Base-by-base conservation (phyloP, 768 basidiomycete genomes). In the Crucibulum laeve region DNA sequence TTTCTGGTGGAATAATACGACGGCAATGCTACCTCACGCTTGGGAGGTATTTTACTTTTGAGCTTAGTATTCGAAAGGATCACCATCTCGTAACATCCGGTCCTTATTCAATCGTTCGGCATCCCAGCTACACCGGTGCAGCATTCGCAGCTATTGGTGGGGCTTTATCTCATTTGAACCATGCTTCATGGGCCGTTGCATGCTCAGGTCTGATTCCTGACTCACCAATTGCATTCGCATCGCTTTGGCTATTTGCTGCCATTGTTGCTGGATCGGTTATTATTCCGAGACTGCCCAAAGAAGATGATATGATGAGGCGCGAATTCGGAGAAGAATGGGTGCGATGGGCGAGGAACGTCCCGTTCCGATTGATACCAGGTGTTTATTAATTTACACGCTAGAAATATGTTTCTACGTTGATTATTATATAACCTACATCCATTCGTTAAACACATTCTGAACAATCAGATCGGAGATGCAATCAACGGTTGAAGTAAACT, bases 271-370 rank as follows among this genome's bases (percentile, higher is more conserved):
- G 25, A 5, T 17, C 47, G 1, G 36, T 54, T 6, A 42, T 54
- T 19, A 42, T 25, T 4, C 42, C 48, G 22, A 45, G 68, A 23
- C 50, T 62, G 28, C 32, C 47, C 8, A 54, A 53, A 43, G 69
- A 69, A 44, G 68, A 70, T 33, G 45, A 44, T 6, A 51, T 61
- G 37, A 41, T 69, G 41, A 48, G 49, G 24, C 45, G 49, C 7
- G 48, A 53, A 21, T 69, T 68, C 42, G 64, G 61, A 7, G 34
- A 53, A 10, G 52, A 63, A 25, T 70, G 67, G 66, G 57, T 60
- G 4, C 37, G 40, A 2, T 68, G 60, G 57, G 62, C 57, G 3
- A 36, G 25, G 4, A 40, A 34, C 11, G 62, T 65, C 2, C 54
- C 55, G 18, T 64, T 58, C 26, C 54, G 50, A 24, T 44, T 70